Percentiles rank a stretch among this genome's conserved stretches.
These are phyloP conservation scores for Pterocarpus santalinus DNA, from an alignment of 306 rosid species.

Conservation along the genomic window DNA sequence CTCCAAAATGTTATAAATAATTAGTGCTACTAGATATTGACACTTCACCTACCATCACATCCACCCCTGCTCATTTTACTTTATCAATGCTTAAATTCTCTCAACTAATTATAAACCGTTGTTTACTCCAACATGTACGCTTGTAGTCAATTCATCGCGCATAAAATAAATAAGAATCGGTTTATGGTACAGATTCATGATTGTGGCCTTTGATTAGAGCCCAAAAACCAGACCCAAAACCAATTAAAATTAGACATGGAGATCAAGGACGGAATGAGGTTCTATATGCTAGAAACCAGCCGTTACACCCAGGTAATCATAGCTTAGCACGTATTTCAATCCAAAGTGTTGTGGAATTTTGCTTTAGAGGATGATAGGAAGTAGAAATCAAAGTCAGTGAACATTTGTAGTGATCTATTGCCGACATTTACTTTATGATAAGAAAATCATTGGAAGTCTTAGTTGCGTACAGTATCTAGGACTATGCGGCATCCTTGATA, in stretches of 20 bases:
- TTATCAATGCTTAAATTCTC: conserved; percentile 4
- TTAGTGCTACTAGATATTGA: conserved; percentile 46
- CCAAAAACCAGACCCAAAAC: background rate
- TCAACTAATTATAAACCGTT: conserved; percentile 9
- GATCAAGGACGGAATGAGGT: background rate
- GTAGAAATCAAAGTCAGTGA: conserved; percentile 50
- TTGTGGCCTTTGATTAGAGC: conserved; percentile 23
- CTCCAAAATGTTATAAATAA: no score
- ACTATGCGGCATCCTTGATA: background rate
- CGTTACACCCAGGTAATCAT: background rate
- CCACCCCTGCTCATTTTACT: conserved; percentile 35
- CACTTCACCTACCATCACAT: conserved; percentile 38
- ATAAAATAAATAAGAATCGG: background rate
- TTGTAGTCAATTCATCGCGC: conserved; percentile 4
- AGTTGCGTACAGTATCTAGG: background rate
- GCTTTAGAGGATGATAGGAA: conserved; percentile 29
- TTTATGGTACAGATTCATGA: background rate
- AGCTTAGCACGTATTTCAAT: background rate
- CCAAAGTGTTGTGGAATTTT: background rate
- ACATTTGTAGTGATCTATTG: background rate
- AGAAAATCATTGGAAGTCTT: background rate
- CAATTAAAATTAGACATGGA: conserved; percentile 21
- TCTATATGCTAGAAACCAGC: background rate
- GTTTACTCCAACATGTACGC: conserved; percentile 12
- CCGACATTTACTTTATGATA: conserved; percentile 20